Evolutionary conservation across 768 basidiomycete species (phyloP), one percentile per base, ranked within the genome.

Genomic region (Auriscalpium orientale): DNA sequence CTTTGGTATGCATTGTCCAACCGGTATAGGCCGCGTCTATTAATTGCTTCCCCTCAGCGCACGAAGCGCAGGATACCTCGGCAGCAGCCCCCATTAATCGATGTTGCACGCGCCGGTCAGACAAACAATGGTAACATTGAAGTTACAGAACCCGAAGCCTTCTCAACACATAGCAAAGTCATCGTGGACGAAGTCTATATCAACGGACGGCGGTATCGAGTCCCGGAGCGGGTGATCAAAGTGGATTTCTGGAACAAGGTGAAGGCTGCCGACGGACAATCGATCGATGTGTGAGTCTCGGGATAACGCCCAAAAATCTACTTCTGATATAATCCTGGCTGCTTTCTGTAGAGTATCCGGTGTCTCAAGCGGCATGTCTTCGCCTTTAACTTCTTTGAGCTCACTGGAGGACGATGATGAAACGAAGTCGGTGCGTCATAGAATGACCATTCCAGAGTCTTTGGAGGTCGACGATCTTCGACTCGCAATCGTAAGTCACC

Each of bases 171-270:
- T 52, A 70, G 70, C 40, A 84, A 77, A 60, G 74, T 87, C 46
- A 67, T 78, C 36, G 81, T 87, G 15, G 91, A 94, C 61, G 92
- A 95, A 63, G 84, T 93, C 21, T 72, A 90, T 51, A 91, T 92
- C 63, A 91, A 91, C 63, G 89, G 89, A 35, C 85, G 91, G 60
- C 83, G 90, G 46, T 98, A 97, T 71, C 78, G 94, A 65, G 86
- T 98, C 21, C 97, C 97, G 3, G 97, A 98, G 68, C 81, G 84
- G 56, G 79, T 94, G 49, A 89, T 99, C 62, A 79, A 90, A 47
- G 79, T 99, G 49, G 95, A 99, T 69, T 99, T 99, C 66, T 98
- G 95, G 95, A 85, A 83, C 55, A 94, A 89, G 68, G 75, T 90
- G 33, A 33, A 60, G 38, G 16, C n/a, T 9, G 15, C 36, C 49